phyloP scores from a whole-genome alignment of 2,329 filamentous ascomycete species.

The Sporothrix dimorphospora region DNA sequence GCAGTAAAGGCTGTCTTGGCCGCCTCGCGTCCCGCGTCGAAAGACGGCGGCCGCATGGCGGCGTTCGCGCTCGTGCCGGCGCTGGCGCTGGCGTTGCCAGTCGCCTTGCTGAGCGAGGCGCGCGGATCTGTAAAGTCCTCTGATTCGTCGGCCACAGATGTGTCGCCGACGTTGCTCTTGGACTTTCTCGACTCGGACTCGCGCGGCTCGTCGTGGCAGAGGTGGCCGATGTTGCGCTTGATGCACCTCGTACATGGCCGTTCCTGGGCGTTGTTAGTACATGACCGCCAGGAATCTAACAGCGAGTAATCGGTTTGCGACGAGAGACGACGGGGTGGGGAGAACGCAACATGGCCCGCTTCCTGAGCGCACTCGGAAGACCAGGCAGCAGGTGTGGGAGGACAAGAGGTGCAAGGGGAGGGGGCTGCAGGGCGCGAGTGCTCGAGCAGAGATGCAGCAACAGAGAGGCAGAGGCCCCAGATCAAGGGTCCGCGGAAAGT shows the following conservation, averaged over 20 bases:
- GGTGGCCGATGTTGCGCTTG: slow-evolving; percentile 96
- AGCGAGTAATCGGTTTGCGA: background rate
- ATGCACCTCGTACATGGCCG: slow-evolving; percentile 96
- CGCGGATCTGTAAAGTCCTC: slow-evolving; percentile 57
- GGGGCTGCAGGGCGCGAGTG: slow-evolving; percentile 3
- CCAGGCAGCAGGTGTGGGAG: slow-evolving; percentile 29
- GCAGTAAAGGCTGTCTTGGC: slow-evolving; percentile 48
- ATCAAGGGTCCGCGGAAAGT: background rate
- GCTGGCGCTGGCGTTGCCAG: background rate
- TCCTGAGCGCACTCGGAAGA: background rate
- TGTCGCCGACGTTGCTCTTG: slow-evolving; percentile 65
- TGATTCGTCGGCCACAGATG: slow-evolving; percentile 64
- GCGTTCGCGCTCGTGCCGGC: slow-evolving; percentile 41
- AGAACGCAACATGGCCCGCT: slow-evolving; percentile 37
- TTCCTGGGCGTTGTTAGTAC: slow-evolving; percentile 60
- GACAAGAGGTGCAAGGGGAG: slow-evolving; percentile 26
- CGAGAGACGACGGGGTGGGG: background rate
- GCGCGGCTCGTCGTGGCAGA: slow-evolving; percentile 96
- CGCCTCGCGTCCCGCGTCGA: slow-evolving; percentile 44
- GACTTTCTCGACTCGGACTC: slow-evolving; percentile 79
- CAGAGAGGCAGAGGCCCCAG: background rate
- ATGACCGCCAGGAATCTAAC: slow-evolving; percentile 24
- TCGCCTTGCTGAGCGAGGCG: slow-evolving; percentile 59
- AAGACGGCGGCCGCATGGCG: slow-evolving; percentile 59
- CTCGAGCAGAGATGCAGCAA: slow-evolving; percentile 13